Evolutionary conservation across 75 land plant species (phyloP).

Genomic region (Sequoia sempervirens): DNA sequence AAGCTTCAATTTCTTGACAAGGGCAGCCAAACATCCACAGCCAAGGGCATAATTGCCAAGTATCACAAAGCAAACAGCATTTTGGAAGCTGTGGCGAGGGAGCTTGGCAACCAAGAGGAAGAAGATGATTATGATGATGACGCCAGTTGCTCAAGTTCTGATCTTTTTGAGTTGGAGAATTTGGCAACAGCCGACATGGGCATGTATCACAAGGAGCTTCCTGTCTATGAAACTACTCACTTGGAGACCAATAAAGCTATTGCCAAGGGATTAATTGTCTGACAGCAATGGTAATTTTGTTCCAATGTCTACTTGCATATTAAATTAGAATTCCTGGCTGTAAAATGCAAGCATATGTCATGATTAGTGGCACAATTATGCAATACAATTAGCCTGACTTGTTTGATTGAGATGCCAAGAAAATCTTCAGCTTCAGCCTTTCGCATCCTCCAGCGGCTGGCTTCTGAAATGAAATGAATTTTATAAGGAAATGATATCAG

Average conservation of each 20-base stretch:
- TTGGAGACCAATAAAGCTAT: conserved; percentile 41
- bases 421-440: neutral
- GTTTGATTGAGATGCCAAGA: neutral
- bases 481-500: neutral
- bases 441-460: neutral
- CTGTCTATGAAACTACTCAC: conserved; percentile 63
- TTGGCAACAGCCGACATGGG: conserved; percentile 30
- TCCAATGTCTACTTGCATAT: neutral
- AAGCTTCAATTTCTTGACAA: neutral
- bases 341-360: neutral
- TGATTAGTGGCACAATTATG: neutral
- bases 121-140: conserved; percentile 26
- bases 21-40: neutral
- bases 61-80: conserved; percentile 5
- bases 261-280: conserved; percentile 38
- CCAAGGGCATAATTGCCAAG: conserved; percentile 6
- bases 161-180: conserved; percentile 70
- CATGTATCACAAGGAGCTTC: conserved; percentile 44
- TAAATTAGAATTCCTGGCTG: neutral
- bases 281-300: neutral
- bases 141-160: conserved; percentile 57
- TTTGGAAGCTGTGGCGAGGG: conserved; percentile 6
- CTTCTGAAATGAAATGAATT: neutral
- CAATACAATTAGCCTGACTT: neutral
- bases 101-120: neutral